phyloP scores from a whole-genome alignment of 148 eudicot species.

The Agrostemma githago region DNA sequence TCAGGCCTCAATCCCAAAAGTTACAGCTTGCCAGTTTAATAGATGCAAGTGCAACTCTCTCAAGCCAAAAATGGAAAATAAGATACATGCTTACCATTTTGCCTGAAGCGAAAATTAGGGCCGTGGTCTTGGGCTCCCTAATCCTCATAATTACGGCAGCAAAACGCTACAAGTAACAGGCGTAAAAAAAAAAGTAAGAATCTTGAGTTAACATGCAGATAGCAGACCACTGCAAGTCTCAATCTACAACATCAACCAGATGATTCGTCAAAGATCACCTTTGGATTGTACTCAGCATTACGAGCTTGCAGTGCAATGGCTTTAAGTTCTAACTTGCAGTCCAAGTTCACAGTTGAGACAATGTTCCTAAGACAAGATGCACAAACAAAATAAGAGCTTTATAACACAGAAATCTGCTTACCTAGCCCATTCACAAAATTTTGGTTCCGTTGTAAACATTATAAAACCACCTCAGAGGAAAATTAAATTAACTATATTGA shows the following conservation, averaged over 20 bases:
- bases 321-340: constrained; percentile 79
- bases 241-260: background rate
- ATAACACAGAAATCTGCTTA: background rate
- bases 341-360: constrained; percentile 81
- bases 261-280: constrained; percentile 29
- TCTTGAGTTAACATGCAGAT: background rate
- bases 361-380: constrained; percentile 47
- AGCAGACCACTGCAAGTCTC: background rate
- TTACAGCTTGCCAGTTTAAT: background rate
- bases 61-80: background rate
- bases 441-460: no score
- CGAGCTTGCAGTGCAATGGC: constrained; percentile 82
- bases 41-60: background rate
- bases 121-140: constrained; percentile 89
- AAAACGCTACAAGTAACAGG: constrained; percentile 55
- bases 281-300: constrained; percentile 89
- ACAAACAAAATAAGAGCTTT: background rate
- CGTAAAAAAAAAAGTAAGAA: background rate
- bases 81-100: constrained; percentile 57
- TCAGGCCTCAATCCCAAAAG: no score
- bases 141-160: constrained; percentile 96
- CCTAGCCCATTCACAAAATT: no score
- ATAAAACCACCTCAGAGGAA: no score
- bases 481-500: no score
- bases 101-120: constrained; percentile 86